Conservation (phyloP, 768 basidiomycete species). For the Podaxis sp. region DNA sequence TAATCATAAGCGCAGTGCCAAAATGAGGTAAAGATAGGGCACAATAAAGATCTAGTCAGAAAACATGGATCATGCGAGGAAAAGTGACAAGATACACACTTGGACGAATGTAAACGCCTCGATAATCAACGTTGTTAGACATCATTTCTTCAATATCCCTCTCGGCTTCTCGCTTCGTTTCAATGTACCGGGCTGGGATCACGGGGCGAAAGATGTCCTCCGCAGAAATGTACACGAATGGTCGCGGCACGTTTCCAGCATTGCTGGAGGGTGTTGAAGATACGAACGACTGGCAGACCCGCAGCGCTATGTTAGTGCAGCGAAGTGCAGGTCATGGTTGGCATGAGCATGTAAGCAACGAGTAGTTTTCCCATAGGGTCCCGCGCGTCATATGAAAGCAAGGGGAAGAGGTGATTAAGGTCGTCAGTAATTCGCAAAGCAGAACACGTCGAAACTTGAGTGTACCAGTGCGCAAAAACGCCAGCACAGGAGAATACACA, state of each 20-base stretch:
- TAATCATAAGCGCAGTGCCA: background rate
- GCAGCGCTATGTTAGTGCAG: conserved; percentile 43
- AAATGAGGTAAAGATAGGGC: background rate
- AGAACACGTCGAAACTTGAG: background rate
- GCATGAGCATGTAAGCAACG: background rate
- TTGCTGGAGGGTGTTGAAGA: conserved; percentile 31
- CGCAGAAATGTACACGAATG: conserved; percentile 95
- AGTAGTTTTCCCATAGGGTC: background rate
- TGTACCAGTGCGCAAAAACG: background rate
- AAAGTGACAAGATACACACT: conserved; percentile 47
- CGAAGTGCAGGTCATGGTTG: background rate
- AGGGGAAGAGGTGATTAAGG: conserved; percentile 3
- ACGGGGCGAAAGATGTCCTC: conserved; percentile 90
- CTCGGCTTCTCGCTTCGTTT: conserved; percentile 94
- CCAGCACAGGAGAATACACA: background rate
- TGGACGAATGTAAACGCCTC: conserved; percentile 83
- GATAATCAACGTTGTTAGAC: conserved; percentile 36
- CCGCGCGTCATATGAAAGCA: background rate
- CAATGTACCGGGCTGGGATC: conserved; percentile 82
- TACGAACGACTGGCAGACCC: conserved; percentile 75
- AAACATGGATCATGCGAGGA: background rate
- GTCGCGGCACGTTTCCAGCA: conserved; percentile 36
- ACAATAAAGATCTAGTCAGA: conserved; percentile 5
- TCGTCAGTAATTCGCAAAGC: conserved; percentile 12
- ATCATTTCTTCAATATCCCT: conserved; percentile 54